Evolutionary conservation across 2,329 filamentous ascomycete genomes (phyloP).

Genomic region (Fusarium begoniae): DNA sequence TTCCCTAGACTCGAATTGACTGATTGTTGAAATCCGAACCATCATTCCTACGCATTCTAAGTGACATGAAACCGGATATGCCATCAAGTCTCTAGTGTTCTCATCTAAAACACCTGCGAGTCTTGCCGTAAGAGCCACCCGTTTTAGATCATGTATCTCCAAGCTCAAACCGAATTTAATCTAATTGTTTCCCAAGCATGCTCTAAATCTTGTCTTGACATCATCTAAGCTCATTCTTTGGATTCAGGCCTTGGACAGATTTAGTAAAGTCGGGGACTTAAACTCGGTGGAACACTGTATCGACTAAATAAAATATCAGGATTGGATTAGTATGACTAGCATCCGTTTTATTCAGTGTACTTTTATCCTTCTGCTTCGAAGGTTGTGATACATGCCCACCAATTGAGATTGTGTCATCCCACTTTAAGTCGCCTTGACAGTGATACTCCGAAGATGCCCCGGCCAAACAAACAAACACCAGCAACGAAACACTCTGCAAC

Average conservation of each 20-base stretch:
- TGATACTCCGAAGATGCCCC: slow-evolving; percentile 27
- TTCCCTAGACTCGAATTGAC: slow-evolving; percentile 48
- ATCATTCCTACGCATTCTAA: background rate
- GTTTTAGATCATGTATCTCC: too few species aligned
- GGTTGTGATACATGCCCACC: slow-evolving; percentile 10
- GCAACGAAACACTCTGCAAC: background rate
- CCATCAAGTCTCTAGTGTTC: background rate
- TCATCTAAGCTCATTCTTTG: background rate
- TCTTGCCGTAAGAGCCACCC: background rate
- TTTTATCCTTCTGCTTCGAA: background rate
- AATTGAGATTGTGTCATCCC: slow-evolving; percentile 20
- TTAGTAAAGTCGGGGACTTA: background rate
- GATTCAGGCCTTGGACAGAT: too few species aligned
- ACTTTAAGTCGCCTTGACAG: background rate
- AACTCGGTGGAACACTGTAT: too few species aligned
- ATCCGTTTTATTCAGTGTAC: background rate
- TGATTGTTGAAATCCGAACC: slow-evolving; percentile 26
- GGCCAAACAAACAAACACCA: slow-evolving; percentile 7
- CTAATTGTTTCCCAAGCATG: background rate
- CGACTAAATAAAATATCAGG: background rate
- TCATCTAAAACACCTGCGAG: background rate
- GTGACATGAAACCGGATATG: background rate
- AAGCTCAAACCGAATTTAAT: background rate
- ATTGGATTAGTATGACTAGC: background rate
- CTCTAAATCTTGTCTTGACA: background rate